phyloP scores from a whole-genome alignment of 768 basidiomycete genomes.

The Pisolithus tinctorius region DNA sequence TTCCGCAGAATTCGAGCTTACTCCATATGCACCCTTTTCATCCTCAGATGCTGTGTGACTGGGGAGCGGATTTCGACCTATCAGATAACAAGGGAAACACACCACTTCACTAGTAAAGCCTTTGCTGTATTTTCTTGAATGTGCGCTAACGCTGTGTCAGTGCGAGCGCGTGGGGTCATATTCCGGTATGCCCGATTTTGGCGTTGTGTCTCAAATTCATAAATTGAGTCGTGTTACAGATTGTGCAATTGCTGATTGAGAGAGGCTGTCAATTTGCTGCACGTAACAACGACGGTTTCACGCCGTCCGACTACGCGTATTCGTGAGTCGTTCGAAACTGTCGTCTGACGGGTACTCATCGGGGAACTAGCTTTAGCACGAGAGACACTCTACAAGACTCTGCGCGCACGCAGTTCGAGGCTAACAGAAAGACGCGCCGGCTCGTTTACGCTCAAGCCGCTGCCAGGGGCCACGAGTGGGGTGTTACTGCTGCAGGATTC shows the following conservation, averaged over 20 bases:
- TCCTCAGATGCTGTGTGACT: constrained; percentile 84
- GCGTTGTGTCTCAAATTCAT: constrained; percentile 5
- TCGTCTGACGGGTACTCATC: constrained; percentile 1
- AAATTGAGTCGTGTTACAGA: constrained; percentile 31
- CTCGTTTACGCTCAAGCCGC: constrained; percentile 70
- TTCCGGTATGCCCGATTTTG: constrained; percentile 47
- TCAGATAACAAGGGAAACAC: constrained; percentile 91
- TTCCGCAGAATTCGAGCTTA: constrained; percentile 1
- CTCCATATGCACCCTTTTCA: constrained; percentile 10
- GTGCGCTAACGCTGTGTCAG: constrained; percentile 31
- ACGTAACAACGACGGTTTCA: constrained; percentile 88
- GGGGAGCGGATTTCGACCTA: constrained; percentile 85
- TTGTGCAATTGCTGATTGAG: constrained; percentile 83
- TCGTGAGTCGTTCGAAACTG: constrained; percentile 12
- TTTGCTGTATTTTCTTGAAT: not conserved
- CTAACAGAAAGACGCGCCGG: constrained; percentile 69
- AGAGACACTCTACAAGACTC: constrained; percentile 75
- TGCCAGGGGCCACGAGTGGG: constrained; percentile 59
- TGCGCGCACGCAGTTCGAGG: constrained; percentile 71
- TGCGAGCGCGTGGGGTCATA: constrained; percentile 83
- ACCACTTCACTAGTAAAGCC: constrained; percentile 82
- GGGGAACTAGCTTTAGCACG: constrained; percentile 52
- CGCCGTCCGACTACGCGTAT: constrained; percentile 89
- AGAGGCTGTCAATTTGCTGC: constrained; percentile 79
- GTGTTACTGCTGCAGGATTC: constrained; percentile 30